Percentiles rank a stretch among this genome's conserved stretches.
Evolutionary conservation across 1,284 basidiomycete species (phyloP).

Genomic region (Moniliophthora roreri): DNA sequence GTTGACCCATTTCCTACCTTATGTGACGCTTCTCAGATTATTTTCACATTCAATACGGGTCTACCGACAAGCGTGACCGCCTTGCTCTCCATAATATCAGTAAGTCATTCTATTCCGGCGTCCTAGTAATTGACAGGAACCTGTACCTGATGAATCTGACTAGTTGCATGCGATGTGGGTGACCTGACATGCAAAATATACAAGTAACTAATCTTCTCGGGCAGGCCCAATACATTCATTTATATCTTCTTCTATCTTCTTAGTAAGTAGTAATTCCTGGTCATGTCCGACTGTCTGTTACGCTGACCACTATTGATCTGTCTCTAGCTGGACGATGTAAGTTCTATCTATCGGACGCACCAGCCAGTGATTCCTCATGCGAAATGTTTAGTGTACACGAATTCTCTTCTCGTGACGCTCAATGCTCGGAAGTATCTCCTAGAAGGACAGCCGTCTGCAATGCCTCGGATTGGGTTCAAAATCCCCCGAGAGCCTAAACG

Average conservation of each 20-base stretch:
- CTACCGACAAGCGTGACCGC: constrained; percentile 11
- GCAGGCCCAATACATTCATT: constrained; percentile 14
- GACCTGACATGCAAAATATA: too few species aligned
- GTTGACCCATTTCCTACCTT: not conserved
- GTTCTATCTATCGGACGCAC: not conserved
- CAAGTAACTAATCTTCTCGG: not conserved
- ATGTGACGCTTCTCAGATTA: constrained; percentile 8
- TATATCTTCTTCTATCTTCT: constrained; percentile 12
- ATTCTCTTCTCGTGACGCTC: constrained; percentile 13
- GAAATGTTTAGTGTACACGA: constrained; percentile 11
- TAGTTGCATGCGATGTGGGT: not conserved
- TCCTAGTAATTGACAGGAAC: too few species aligned
- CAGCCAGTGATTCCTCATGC: not conserved
- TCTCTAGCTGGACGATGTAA: constrained; percentile 7
- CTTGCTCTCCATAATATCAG: constrained; percentile 10
- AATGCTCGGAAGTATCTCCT: constrained; percentile 12
- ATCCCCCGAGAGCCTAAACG: not conserved
- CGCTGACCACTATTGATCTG: not conserved
- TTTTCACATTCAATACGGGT: constrained; percentile 17
- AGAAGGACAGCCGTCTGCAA: not conserved
- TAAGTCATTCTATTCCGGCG: too few species aligned
- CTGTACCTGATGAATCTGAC: not conserved
- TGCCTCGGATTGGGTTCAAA: not conserved
- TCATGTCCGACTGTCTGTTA: not conserved
- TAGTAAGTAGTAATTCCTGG: not conserved